phyloP scores from a whole-genome alignment of 2,329 filamentous ascomycete species.

The Arthrinium phaeospermum region DNA sequence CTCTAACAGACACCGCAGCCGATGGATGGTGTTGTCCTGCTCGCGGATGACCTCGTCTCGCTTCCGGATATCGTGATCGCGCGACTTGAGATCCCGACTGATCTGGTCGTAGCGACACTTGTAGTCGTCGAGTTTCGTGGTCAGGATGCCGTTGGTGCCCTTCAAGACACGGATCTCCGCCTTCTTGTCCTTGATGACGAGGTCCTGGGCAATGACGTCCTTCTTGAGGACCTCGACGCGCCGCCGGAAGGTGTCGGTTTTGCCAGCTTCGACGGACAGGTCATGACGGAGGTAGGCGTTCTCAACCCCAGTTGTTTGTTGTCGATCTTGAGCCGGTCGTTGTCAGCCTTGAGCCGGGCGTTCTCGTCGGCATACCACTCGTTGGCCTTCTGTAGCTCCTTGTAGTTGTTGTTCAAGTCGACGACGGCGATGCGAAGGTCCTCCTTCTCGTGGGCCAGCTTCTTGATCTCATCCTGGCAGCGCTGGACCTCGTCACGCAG shows the following conservation, averaged over 20 bases:
- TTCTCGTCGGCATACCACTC: conserved; percentile 25
- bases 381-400: conserved; percentile 26
- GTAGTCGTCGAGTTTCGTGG: conserved; percentile 25
- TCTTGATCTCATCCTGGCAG: conserved; percentile 24
- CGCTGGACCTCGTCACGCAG: conserved; percentile 30
- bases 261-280: conserved; percentile 26
- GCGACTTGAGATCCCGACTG: conserved; percentile 22
- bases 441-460: conserved; percentile 30
- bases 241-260: conserved; percentile 27
- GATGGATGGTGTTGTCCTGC: conserved; percentile 25
- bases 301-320: conserved; percentile 24
- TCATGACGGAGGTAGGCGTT: conserved; percentile 20
- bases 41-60: conserved; percentile 28
- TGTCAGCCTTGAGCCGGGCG: conserved; percentile 28
- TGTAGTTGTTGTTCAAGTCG: neutral
- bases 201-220: conserved; percentile 27
- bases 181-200: conserved; percentile 16
- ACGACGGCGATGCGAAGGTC: conserved; percentile 31
- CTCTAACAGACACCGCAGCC: conserved; percentile 22
- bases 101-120: conserved; percentile 23
- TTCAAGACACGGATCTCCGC: conserved; percentile 29
- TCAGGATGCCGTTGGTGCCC: conserved; percentile 24
- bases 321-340: conserved; percentile 23
- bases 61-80: conserved; percentile 22
- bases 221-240: conserved; percentile 27